These are phyloP conservation scores for Leccinum imitatum DNA, from an alignment of 768 basidiomycete species.

Conservation along the genomic window DNA sequence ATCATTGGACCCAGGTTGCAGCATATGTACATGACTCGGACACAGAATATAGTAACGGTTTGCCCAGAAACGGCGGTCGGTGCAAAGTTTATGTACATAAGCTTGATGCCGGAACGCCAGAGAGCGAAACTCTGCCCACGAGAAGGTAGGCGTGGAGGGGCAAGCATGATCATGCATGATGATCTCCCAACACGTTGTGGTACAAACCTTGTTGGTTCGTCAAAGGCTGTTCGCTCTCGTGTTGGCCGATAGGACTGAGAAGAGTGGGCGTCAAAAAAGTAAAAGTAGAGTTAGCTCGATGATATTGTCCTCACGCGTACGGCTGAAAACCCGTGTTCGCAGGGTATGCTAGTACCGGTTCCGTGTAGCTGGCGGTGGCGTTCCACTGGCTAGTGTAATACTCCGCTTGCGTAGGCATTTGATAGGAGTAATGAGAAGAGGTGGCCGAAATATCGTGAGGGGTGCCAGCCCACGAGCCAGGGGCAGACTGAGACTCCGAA, in stretches of 20 bases:
- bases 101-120: neutral
- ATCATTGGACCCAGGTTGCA: conserved; percentile 7
- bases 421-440: neutral
- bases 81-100: conserved; percentile 7
- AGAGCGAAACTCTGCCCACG: neutral
- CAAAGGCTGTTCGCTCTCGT: conserved; percentile 12
- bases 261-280: conserved; percentile 4
- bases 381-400: neutral
- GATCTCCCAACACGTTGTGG: conserved; percentile 12
- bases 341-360: conserved; percentile 6
- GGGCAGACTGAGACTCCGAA: neutral
- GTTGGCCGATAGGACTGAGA: conserved; percentile 7
- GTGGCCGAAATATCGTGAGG: conserved; percentile 4
- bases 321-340: conserved; percentile 1
- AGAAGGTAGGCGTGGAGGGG: neutral
- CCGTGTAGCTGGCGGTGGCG: neutral
- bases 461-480: conserved; percentile 7
- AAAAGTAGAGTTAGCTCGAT: neutral
- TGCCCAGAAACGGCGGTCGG: conserved; percentile 2
- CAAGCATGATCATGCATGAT: conserved; percentile 7
- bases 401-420: neutral
- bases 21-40: neutral
- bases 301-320: conserved; percentile 18
- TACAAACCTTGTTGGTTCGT: conserved; percentile 7
- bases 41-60: neutral